A percentile compares a stretch with the other conserved stretches of the same genome.
Evolutionary conservation across 495 filamentous ascomycete genomes (phyloP).

Genomic region (Terfezia boudieri): DNA sequence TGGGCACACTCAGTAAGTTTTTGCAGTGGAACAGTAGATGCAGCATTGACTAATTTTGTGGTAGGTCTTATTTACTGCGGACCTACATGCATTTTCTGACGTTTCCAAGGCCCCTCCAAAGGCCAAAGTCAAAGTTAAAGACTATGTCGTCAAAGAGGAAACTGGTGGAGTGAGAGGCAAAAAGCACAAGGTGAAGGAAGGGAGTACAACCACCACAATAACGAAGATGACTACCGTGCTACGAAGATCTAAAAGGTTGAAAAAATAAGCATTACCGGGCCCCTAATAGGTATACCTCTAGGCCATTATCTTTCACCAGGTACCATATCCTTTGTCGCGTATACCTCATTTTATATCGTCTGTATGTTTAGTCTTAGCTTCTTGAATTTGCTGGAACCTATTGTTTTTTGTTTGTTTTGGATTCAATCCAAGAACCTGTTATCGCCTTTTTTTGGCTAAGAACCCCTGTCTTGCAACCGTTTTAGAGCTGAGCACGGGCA

Average conservation of each 20-base stretch:
- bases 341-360: too few relatives aligned
- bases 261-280: background rate
- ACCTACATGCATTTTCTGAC: constrained; percentile 66
- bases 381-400: too few relatives aligned
- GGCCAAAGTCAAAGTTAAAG: background rate
- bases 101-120: background rate
- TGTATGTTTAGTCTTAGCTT: too few relatives aligned
- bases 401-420: too few relatives aligned
- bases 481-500: too few relatives aligned
- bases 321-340: too few relatives aligned
- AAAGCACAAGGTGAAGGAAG: background rate
- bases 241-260: background rate
- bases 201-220: background rate
- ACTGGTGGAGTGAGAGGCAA: background rate
- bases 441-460: too few relatives aligned
- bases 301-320: too few relatives aligned
- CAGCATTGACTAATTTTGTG: background rate
- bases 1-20: constrained; percentile 67
- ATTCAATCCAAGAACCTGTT: too few relatives aligned
- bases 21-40: background rate
- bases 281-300: too few relatives aligned
- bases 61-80: constrained; percentile 68
- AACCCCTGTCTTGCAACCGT: too few relatives aligned
- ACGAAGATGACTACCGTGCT: background rate
- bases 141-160: background rate